A percentile compares a stretch with the other conserved stretches of the same genome.
Conservation (phyloP, 2,329 filamentous ascomycete species). For the Cladobotryum protrusum region DNA sequence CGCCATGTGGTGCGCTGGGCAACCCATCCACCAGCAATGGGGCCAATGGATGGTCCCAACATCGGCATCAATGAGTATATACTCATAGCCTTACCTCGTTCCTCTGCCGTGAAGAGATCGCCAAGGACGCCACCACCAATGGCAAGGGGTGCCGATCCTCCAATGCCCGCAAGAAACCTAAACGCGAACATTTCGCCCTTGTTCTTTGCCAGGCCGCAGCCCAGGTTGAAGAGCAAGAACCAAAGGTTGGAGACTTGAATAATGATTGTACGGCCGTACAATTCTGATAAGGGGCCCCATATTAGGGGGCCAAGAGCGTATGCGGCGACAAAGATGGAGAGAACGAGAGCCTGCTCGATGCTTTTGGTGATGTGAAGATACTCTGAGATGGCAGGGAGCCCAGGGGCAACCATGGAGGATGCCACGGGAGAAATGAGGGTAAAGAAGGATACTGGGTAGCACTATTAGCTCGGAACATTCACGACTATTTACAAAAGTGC, state of each 20-base stretch:
- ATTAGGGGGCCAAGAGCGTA: constrained; percentile 53
- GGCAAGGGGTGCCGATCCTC: constrained; percentile 56
- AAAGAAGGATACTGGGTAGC: constrained; percentile 39
- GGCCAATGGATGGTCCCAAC: constrained; percentile 48
- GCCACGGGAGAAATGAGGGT: constrained; percentile 56
- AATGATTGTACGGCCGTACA: constrained; percentile 46
- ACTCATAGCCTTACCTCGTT: constrained; percentile 57
- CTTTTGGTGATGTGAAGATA: constrained; percentile 46
- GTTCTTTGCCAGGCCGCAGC: constrained; percentile 54
- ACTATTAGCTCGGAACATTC: not conserved
- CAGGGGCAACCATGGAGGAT: constrained; percentile 51
- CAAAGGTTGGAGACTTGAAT: constrained; percentile 48
- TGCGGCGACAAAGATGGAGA: constrained; percentile 39
- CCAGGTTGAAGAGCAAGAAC: constrained; percentile 54
- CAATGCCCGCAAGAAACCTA: constrained; percentile 54
- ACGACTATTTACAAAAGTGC: not conserved
- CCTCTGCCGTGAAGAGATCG: constrained; percentile 53
- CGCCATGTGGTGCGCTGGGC: constrained; percentile 55
- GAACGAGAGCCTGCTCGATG: constrained; percentile 37
- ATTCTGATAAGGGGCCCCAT: constrained; percentile 56
- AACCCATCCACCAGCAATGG: constrained; percentile 37
- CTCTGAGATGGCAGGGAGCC: constrained; percentile 42
- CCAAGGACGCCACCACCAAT: constrained; percentile 60
- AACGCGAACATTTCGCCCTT: constrained; percentile 56
- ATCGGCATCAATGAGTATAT: constrained; percentile 58